phyloP scores from a whole-genome alignment of 1,284 basidiomycete genomes.

The Microbotryum saponariae region DNA sequence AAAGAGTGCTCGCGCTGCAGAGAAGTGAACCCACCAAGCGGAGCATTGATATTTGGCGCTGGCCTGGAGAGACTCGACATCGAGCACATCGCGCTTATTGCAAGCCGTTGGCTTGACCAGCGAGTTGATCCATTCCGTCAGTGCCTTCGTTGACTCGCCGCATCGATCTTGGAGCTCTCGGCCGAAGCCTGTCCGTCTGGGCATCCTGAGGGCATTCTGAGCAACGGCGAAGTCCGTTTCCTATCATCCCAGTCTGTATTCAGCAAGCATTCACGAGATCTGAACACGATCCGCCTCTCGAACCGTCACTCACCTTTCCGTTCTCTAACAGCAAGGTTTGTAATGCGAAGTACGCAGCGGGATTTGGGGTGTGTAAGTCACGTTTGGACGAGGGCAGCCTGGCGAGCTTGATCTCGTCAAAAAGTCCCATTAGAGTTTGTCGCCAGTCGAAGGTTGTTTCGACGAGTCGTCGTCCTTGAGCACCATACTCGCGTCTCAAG shows the following conservation, averaged over 20 bases:
- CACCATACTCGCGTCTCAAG: slow-evolving; percentile 2
- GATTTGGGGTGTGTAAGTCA: slow-evolving; percentile 13
- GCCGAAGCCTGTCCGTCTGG: slow-evolving; percentile 12
- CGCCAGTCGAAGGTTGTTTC: slow-evolving; percentile 19
- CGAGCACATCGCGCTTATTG: not conserved
- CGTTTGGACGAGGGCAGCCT: slow-evolving; percentile 4
- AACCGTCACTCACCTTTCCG: not conserved
- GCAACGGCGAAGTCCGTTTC: slow-evolving; percentile 17
- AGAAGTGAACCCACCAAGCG: slow-evolving; percentile 7
- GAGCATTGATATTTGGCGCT: slow-evolving; percentile 17
- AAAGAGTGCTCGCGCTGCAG: no score
- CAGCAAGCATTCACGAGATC: no score
- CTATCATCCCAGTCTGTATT: not conserved
- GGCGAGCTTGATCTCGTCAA: slow-evolving; percentile 13
- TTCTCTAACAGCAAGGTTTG: slow-evolving; percentile 18
- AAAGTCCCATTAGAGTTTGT: slow-evolving; percentile 9
- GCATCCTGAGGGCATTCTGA: slow-evolving; percentile 17
- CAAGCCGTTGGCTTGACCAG: slow-evolving; percentile 9
- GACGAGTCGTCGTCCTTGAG: slow-evolving; percentile 7
- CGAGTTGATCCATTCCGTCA: slow-evolving; percentile 24
- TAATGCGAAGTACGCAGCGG: slow-evolving; percentile 21
- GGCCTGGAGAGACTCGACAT: slow-evolving; percentile 6
- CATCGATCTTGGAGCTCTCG: slow-evolving; percentile 18
- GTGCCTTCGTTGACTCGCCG: slow-evolving; percentile 16
- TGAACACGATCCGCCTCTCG: no score